These are phyloP conservation scores for Vaccinium corymbosum DNA, from an alignment of 148 eudicot genomes.

Conservation along the genomic window DNA sequence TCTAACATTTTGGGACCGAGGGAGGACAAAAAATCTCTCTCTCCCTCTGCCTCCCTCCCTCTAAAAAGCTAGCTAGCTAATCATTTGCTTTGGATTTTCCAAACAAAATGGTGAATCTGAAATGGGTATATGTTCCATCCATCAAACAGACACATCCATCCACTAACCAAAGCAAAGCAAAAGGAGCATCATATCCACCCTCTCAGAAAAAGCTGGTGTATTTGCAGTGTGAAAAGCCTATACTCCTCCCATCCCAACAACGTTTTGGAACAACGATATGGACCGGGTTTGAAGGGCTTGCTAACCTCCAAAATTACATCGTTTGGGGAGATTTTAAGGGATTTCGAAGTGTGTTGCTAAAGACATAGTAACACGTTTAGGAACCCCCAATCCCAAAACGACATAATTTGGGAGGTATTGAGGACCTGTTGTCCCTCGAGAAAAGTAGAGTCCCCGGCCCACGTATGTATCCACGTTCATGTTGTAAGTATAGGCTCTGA, in stretches of 20 bases:
- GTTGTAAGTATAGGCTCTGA: too few relatives aligned
- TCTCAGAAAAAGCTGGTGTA: conserved; percentile 29
- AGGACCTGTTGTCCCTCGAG: too few relatives aligned
- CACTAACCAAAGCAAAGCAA: conserved; percentile 43
- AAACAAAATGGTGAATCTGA: conserved; percentile 20
- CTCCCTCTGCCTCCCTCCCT: background rate
- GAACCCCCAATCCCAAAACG: too few relatives aligned
- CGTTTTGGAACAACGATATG: conserved; percentile 13
- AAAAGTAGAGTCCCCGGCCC: too few relatives aligned
- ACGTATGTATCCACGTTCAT: too few relatives aligned
- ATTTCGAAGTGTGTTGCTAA: too few relatives aligned
- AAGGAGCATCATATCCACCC: conserved; percentile 34
- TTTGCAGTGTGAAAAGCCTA: conserved; percentile 30
- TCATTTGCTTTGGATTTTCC: conserved; percentile 22
- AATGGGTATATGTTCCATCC: conserved; percentile 38
- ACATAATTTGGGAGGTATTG: too few relatives aligned
- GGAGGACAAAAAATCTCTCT: background rate
- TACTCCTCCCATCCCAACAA: conserved; percentile 11
- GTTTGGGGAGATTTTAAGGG: too few relatives aligned
- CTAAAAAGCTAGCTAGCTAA: background rate
- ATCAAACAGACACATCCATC: conserved; percentile 29
- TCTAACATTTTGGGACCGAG: too few relatives aligned
- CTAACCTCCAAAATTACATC: too few relatives aligned
- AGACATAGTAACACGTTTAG: too few relatives aligned
- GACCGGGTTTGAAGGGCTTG: too few relatives aligned